These are phyloP conservation scores for Irpex lacteus DNA, from an alignment of 1,284 basidiomycete species.

Conservation along the genomic window DNA sequence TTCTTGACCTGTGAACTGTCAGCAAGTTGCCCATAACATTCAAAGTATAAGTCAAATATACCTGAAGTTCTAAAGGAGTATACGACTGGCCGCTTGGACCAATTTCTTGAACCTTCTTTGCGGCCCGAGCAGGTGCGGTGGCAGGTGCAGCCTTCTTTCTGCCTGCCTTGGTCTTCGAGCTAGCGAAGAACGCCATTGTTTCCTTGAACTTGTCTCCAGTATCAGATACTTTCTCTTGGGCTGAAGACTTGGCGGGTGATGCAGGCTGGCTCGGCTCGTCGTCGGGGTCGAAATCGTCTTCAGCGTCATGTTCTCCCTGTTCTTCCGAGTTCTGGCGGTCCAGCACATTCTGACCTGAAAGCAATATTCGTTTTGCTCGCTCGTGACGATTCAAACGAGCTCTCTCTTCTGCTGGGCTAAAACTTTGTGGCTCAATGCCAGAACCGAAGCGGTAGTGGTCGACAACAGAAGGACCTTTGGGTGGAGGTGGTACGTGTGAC, in stretches of 20 bases:
- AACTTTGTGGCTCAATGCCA: slow-evolving; percentile 10
- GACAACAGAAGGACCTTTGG: slow-evolving; percentile 14
- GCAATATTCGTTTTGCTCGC: slow-evolving; percentile 53
- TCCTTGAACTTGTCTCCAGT: slow-evolving; percentile 41
- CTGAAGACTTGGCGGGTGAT: slow-evolving; percentile 30
- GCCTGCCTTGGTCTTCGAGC: slow-evolving; percentile 29
- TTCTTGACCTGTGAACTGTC: slow-evolving; percentile 49
- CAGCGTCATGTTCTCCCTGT: slow-evolving; percentile 16
- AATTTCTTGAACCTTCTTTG: slow-evolving; percentile 47
- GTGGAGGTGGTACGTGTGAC: slow-evolving; percentile 1
- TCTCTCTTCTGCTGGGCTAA: slow-evolving; percentile 15
- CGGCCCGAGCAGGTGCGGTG: slow-evolving; percentile 18
- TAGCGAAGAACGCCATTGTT: slow-evolving; percentile 45
- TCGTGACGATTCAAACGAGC: slow-evolving; percentile 37
- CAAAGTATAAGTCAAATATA: slow-evolving; percentile 22
- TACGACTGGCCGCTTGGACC: slow-evolving; percentile 80
- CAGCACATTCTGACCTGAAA: slow-evolving; percentile 43
- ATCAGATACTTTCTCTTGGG: slow-evolving; percentile 46
- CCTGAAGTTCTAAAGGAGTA: slow-evolving; percentile 85
- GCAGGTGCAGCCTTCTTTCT: slow-evolving; percentile 27
- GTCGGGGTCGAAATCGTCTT: slow-evolving; percentile 17
- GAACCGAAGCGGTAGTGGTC: slow-evolving; percentile 38
- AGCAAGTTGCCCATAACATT: neutral
- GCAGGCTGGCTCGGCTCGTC: slow-evolving; percentile 19
- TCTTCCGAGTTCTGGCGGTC: slow-evolving; percentile 1